These are phyloP conservation scores for Podospora appendiculata DNA, from an alignment of 495 filamentous ascomycete genomes.

Conservation along the genomic window DNA sequence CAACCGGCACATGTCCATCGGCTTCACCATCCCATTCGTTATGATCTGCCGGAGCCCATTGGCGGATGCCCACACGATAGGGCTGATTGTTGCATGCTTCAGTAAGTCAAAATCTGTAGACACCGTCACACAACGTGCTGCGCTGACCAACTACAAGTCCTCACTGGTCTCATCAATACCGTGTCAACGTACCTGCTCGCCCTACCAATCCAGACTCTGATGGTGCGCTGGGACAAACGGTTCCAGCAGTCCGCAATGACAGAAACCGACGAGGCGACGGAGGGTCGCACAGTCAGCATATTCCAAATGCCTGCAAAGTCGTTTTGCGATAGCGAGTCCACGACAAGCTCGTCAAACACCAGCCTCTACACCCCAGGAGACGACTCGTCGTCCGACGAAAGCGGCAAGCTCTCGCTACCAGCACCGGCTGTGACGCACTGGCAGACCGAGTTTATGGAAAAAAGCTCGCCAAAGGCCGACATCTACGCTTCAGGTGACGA, in stretches of 20 bases:
- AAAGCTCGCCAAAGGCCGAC: too few relatives aligned
- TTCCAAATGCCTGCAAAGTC: constrained; percentile 1
- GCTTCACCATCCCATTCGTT: constrained; percentile 38
- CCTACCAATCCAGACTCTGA: constrained; percentile 15
- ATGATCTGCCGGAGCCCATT: constrained; percentile 34
- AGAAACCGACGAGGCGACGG: neutral
- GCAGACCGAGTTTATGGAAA: too few relatives aligned
- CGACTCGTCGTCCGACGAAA: too few relatives aligned
- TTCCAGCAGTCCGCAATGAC: neutral
- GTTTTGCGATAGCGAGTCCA: neutral
- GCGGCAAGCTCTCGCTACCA: too few relatives aligned
- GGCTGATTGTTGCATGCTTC: constrained; percentile 30
- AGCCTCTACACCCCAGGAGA: too few relatives aligned
- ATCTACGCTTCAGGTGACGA: too few relatives aligned
- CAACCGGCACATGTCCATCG: constrained; percentile 42
- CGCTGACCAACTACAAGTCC: constrained; percentile 6
- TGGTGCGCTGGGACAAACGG: constrained; percentile 15
- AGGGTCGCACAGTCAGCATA: neutral
- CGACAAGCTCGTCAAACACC: too few relatives aligned
- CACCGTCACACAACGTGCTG: neutral
- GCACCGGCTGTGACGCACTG: too few relatives aligned
- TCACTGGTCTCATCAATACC: constrained; percentile 23
- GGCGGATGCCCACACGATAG: constrained; percentile 20
- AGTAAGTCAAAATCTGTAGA: constrained; percentile 15
- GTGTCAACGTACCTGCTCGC: constrained; percentile 12